Conservation (phyloP, 805 yeast species). For the Candida nonsorbophila region DNA sequence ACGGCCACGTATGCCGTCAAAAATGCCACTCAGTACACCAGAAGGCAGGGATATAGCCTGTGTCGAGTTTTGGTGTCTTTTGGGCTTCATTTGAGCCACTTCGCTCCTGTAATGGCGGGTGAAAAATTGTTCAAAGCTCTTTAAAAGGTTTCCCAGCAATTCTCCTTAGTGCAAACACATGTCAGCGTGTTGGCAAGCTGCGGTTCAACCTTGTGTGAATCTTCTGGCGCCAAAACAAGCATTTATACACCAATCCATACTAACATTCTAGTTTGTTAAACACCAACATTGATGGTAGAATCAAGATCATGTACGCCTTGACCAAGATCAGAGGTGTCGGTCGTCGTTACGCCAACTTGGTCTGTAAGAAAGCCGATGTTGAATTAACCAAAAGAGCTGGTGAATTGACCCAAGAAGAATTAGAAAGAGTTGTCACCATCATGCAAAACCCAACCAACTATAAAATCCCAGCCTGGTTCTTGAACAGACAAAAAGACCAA, state of each 20-base stretch:
- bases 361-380: slow-evolving; percentile 99
- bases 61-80: no score
- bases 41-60: no score
- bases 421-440: slow-evolving; percentile 99
- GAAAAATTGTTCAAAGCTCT: no score
- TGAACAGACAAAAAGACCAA: slow-evolving; percentile 98
- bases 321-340: slow-evolving; percentile 99
- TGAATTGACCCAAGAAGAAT: slow-evolving; percentile 99
- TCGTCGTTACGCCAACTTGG: slow-evolving; percentile 99
- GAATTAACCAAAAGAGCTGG: slow-evolving; percentile 99
- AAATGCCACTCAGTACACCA: no score
- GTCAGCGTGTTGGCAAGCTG: no score
- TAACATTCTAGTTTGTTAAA: slow-evolving; percentile 79
- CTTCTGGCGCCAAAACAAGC: neutral
- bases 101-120: no score
- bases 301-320: slow-evolving; percentile 99
- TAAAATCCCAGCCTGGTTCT: slow-evolving; percentile 99
- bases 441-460: slow-evolving; percentile 99
- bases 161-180: no score
- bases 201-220: no score
- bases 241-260: slow-evolving; percentile 8
- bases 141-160: no score
- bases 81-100: no score
- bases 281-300: slow-evolving; percentile 99
- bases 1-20: no score